Base-by-base conservation (phyloP, 495 filamentous ascomycete species). In the Hyaloscypha hepaticicola region DNA sequence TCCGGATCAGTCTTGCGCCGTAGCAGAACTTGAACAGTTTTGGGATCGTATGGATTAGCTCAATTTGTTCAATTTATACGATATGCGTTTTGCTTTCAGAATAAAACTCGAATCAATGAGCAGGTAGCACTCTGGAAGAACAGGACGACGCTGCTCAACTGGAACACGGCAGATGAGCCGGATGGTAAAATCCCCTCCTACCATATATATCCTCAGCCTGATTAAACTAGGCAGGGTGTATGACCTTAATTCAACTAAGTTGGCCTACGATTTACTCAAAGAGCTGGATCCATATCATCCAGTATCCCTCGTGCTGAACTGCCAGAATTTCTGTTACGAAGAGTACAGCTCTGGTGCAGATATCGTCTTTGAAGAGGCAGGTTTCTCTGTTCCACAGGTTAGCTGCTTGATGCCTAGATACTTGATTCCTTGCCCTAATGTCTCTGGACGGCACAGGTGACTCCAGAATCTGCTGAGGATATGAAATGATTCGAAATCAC, bases 161-260 rank as follows among this genome's bases (percentile, higher is more conserved):
- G 87, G 74, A 91, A 89, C 77, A 85, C 81, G 0, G 83, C 80
- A 3, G 88, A 92, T 63, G 88, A 91, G 63, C 87, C 88, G 5
- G 88, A 91, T 71, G 89, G 38, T 45, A 11, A 4, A 16, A 45
- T 45, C 16, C 38, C 38, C 6, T 4, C 5, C 6, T 9, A 16
- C 16, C 38, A 45, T 11, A n/a, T n/a, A n/a, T n/a, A n/a, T 11
- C 7, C 16, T 14, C 6, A 4, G 14, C 14, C 16, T 45, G 38
- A 45, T 16, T 16, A 16, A 4, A 4, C 16, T 45, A 45, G 38
- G 88, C 11, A 80, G 81, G 73, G 77, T 81, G 61, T 81, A 88
- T 67, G 78, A 87, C 14, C 80, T 89, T 27, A 75, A 83, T 58
- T 72, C 76, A 0, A 75, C 79, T 0, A 55, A 66, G 0, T 61